Base-by-base conservation (phyloP, 2,329 filamentous ascomycete genomes). In the Ophiostoma himal-ulmi region DNA sequence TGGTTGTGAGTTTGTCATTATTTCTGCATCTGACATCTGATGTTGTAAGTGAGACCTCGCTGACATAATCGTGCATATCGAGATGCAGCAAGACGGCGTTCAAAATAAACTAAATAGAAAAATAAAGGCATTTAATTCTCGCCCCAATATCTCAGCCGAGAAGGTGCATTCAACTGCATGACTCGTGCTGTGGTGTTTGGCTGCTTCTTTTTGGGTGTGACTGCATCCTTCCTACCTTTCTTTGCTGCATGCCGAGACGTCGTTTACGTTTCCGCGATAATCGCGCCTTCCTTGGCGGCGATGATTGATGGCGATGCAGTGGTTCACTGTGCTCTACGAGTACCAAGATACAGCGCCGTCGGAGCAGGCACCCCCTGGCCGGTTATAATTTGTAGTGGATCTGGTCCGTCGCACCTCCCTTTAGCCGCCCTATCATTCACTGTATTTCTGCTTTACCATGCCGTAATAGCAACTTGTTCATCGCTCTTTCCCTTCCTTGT, bases 261-360 rank as follows among this genome's bases (percentile, higher is more conserved):
- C 22, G 1, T 57, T 57, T 26, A n/a, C 52, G 52, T 10, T 57
- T 57, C 11, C 22, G 52, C 22, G 52, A 57, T 57, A 57, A 57
- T 57, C 52, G 52, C 52, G 52, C 52, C 52, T 57, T 57, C 52
- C 52, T 57, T 57, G 22, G 52, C 52, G 26, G 52, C 52, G n/a
- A 5, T 57, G 52, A 26, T 30, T 57, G 22, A 57, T 26, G 26
- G 52, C 22, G 52, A 26, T 14, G 13, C 22, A 48, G 2, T 22
- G 48, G 10, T 22, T n/a, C 20, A 54, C 44, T 48, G 37, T 39
- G 37, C 37, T 39, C 37, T 39, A 39, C 41, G 8, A 22, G 48
- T 54, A 7, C 20, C 10, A 54, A 13, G 10, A 11, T 44, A 8
- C 39, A 44, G 39, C 39, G 39, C 39, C 39, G 39, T 44, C 39